These are phyloP conservation scores for Alternaria brassicae DNA, from an alignment of 2,329 filamentous ascomycete species.

Conservation along the genomic window DNA sequence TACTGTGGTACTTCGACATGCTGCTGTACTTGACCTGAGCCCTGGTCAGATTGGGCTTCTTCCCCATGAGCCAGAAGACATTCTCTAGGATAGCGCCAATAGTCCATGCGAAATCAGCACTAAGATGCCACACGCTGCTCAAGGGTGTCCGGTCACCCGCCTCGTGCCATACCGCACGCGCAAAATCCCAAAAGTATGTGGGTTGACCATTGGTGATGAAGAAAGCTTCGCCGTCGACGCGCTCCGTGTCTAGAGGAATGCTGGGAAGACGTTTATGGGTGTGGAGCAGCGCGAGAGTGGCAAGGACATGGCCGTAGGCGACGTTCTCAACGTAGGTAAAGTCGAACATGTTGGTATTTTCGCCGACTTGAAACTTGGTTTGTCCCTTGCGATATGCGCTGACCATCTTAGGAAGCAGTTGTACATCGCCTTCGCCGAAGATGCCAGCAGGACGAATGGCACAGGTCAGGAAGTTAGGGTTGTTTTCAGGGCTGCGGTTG, in stretches of 20 bases:
- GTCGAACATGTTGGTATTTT: constrained; percentile 62
- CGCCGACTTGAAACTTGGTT: constrained; percentile 59
- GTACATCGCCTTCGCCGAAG: constrained; percentile 59
- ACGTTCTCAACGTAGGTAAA: constrained; percentile 62
- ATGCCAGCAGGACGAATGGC: constrained; percentile 60
- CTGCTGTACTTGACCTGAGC: constrained; percentile 68
- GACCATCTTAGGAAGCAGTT: constrained; percentile 55
- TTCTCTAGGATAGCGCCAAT: constrained; percentile 55
- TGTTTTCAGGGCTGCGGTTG: constrained; percentile 54
- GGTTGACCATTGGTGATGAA: constrained; percentile 61
- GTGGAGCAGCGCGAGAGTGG: constrained; percentile 57
- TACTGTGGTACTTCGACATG: constrained; percentile 81
- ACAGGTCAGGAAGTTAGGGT: constrained; percentile 54
- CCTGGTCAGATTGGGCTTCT: constrained; percentile 56
- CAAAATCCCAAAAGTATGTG: constrained; percentile 61
- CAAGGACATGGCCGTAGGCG: constrained; percentile 60
- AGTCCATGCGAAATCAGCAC: constrained; percentile 51
- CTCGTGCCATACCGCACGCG: constrained; percentile 56
- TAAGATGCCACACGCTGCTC: constrained; percentile 53
- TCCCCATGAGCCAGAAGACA: constrained; percentile 54
- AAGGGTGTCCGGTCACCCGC: constrained; percentile 51
- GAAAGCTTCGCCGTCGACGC: constrained; percentile 60
- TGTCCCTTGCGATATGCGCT: constrained; percentile 56
- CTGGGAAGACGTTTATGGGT: constrained; percentile 50
- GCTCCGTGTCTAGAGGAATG: constrained; percentile 53